Percentiles rank a stretch among this genome's conserved stretches.
phyloP scores from a whole-genome alignment of 176 grass and related monocot species.

The Avena insularis region DNA sequence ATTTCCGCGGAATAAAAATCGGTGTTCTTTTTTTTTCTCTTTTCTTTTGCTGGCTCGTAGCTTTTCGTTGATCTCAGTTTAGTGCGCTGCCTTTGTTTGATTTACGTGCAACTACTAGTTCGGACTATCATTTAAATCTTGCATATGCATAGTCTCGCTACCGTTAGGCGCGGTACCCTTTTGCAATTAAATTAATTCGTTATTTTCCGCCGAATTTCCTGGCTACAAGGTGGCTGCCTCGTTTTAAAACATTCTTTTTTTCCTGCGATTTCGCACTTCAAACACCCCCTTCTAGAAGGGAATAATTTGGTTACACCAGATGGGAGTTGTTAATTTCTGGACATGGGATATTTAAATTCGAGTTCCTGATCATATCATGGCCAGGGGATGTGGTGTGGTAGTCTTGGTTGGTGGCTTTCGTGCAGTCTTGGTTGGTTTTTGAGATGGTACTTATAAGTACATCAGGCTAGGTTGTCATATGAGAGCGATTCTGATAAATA shows the following conservation, averaged over 20 bases:
- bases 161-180: too few relatives aligned
- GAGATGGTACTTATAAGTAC: neutral
- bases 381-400: neutral
- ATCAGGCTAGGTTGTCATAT: neutral
- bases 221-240: neutral
- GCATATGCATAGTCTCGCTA: too few relatives aligned
- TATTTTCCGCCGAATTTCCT: neutral
- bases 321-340: conserved; percentile 5
- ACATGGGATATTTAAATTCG: neutral
- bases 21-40: neutral
- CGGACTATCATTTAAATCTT: neutral
- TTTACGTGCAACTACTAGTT: neutral
- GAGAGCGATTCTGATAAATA: neutral
- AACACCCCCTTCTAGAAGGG: neutral
- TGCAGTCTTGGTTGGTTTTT: neutral
- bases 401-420: neutral
- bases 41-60: too few relatives aligned
- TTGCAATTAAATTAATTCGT: too few relatives aligned
- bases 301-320: neutral
- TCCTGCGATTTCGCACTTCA: neutral
- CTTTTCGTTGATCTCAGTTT: conserved; percentile 29
- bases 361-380: neutral
- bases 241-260: neutral
- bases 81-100: neutral
- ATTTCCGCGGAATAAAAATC: neutral